Conservation (phyloP, 2,329 filamentous ascomycete species). For the Sordariomycetes sp. region DNA sequence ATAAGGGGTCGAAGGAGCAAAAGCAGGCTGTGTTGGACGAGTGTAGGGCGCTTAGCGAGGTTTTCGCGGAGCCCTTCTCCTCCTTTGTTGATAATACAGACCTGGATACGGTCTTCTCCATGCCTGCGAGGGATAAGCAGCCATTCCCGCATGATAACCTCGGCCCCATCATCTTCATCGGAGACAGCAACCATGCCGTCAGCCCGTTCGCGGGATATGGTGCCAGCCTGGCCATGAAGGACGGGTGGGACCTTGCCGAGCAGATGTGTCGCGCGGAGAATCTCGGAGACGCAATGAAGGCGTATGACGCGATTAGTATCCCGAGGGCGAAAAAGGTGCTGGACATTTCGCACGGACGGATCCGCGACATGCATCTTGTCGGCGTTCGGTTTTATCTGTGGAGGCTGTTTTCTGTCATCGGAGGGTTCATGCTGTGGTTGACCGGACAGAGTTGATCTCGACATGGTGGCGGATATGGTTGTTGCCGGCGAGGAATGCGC, state of each 20-base stretch:
- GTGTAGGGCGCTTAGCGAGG: constrained; percentile 16
- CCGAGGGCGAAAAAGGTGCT: constrained; percentile 17
- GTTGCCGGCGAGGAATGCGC: no score
- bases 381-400: constrained; percentile 11
- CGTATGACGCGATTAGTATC: constrained; percentile 21
- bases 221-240: constrained; percentile 30
- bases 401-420: not conserved
- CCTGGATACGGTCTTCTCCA: constrained; percentile 18
- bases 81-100: constrained; percentile 25
- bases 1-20: constrained; percentile 10
- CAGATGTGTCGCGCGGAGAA: constrained; percentile 16
- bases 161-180: constrained; percentile 26
- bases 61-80: constrained; percentile 23
- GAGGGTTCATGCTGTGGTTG: not conserved
- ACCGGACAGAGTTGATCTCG: not conserved
- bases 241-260: constrained; percentile 31
- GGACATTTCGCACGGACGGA: constrained; percentile 10
- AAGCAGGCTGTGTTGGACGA: constrained; percentile 16
- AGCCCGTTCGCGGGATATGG: constrained; percentile 34
- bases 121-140: constrained; percentile 28
- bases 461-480: no score
- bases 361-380: constrained; percentile 12
- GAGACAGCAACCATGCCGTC: constrained; percentile 35
- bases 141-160: constrained; percentile 23
- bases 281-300: constrained; percentile 13